Evolutionary conservation across 805 yeast species (phyloP).

Genomic region (Sugiyamaella floridensis): DNA sequence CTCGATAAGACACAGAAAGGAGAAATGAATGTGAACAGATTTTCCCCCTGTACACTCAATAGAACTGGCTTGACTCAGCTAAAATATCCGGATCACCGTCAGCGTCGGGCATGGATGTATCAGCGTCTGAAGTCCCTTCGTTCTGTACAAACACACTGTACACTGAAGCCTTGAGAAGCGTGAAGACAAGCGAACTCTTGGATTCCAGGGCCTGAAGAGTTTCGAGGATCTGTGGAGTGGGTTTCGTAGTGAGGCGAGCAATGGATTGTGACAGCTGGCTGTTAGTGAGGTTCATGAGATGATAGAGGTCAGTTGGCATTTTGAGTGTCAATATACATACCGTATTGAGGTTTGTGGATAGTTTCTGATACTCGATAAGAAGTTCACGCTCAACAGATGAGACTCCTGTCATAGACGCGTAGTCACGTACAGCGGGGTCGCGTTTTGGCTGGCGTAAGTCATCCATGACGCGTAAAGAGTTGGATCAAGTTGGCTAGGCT

Average conservation of each 20-base stretch:
- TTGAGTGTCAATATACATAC: slow-evolving; percentile 13
- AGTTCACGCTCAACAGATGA: slow-evolving; percentile 30
- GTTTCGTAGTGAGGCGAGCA: slow-evolving; percentile 11
- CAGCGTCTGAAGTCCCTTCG: slow-evolving; percentile 28
- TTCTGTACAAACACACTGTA: slow-evolving; percentile 55
- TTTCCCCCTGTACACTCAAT: not conserved
- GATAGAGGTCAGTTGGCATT: too few relatives aligned
- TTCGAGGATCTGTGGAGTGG: slow-evolving; percentile 36
- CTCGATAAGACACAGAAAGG: too few relatives aligned
- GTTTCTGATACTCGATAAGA: slow-evolving; percentile 35
- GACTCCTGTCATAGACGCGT: slow-evolving; percentile 9
- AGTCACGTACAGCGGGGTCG: slow-evolving; percentile 5
- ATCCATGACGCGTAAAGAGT: not conserved
- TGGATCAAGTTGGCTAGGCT: not conserved
- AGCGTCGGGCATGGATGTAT: not conserved
- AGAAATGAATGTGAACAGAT: too few relatives aligned
- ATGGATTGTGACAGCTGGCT: slow-evolving; percentile 17
- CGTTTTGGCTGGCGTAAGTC: not conserved
- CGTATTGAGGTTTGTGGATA: slow-evolving; percentile 31
- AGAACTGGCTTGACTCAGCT: not conserved
- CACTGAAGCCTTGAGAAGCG: slow-evolving; percentile 63
- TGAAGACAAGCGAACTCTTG: slow-evolving; percentile 57
- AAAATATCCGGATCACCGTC: not conserved
- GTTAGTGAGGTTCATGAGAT: slow-evolving; percentile 10
- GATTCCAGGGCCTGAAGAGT: slow-evolving; percentile 55